Evolutionary conservation across 345 rosid genomes (phyloP).

Genomic region (Durio zibethinus): DNA sequence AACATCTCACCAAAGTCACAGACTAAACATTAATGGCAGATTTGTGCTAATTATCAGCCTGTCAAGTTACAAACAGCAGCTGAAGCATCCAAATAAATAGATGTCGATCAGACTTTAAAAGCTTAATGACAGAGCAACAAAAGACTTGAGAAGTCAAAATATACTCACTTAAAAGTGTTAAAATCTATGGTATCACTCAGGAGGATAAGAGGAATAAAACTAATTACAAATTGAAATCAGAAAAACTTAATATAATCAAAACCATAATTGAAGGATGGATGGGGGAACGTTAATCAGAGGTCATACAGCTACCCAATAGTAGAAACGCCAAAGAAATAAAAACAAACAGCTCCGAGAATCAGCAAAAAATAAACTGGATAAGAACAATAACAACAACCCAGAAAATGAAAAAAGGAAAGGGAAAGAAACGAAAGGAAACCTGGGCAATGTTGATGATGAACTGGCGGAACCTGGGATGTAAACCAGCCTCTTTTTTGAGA

Average conservation of each 20-base stretch:
- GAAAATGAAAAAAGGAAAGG: neutral
- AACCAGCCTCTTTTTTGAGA: constrained; percentile 70
- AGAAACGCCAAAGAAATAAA: neutral
- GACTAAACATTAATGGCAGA: neutral
- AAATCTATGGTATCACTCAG: neutral
- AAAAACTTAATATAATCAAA: neutral
- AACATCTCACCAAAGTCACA: neutral
- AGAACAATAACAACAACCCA: neutral
- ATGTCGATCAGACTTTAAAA: neutral
- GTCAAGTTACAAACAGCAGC: neutral
- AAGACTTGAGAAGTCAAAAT: neutral
- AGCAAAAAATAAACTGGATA: neutral
- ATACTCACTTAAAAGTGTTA: neutral
- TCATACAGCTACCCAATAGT: neutral
- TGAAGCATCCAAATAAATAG: neutral
- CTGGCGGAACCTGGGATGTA: constrained; percentile 66
- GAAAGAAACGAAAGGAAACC: constrained; percentile 28
- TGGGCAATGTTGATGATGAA: constrained; percentile 76
- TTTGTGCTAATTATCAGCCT: neutral
- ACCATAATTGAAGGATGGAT: neutral
- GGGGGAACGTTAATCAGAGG: neutral
- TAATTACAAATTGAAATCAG: neutral
- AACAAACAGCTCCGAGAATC: neutral
- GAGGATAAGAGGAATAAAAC: neutral
- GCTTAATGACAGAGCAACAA: neutral